Evolutionary conservation across 148 eudicot genomes (phyloP).

Genomic region (Chenopodium suecicum): DNA sequence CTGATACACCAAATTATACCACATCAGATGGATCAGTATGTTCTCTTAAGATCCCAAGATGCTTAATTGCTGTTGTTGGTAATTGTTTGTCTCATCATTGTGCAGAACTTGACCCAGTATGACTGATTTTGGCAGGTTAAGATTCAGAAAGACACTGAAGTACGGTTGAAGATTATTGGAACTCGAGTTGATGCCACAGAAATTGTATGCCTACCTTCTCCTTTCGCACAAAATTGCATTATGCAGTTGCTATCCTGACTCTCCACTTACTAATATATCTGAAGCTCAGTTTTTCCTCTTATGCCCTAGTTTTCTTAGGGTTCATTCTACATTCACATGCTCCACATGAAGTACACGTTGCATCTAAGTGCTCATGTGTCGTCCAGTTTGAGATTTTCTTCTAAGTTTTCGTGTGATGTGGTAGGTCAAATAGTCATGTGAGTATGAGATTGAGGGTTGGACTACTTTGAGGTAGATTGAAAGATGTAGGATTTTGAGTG

Average conservation of each 20-base stretch:
- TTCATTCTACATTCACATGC: background rate
- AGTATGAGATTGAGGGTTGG: background rate
- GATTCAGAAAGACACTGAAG: constrained; percentile 94
- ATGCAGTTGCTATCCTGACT: background rate
- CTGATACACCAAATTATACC: constrained; percentile 83
- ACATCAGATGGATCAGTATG: constrained; percentile 96
- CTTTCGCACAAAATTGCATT: background rate
- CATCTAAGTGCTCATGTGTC: background rate
- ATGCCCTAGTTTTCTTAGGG: background rate
- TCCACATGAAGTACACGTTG: background rate
- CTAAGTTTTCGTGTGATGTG: background rate
- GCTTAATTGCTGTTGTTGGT: background rate
- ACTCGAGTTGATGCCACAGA: constrained; percentile 98
- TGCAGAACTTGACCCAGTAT: constrained; percentile 6
- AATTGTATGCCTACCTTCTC: constrained; percentile 52
- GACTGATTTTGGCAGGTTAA: constrained; percentile 55
- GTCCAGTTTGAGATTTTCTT: background rate
- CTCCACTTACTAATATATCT: background rate
- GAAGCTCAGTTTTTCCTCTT: background rate
- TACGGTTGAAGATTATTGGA: constrained; percentile 88
- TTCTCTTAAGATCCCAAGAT: constrained; percentile 13
- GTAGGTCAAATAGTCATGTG: background rate
- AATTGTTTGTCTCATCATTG: background rate
- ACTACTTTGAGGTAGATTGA: background rate
- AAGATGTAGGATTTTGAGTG: background rate